Evolutionary conservation across 2,329 filamentous ascomycete genomes (phyloP).

Genomic region (Penicillium sp.): DNA sequence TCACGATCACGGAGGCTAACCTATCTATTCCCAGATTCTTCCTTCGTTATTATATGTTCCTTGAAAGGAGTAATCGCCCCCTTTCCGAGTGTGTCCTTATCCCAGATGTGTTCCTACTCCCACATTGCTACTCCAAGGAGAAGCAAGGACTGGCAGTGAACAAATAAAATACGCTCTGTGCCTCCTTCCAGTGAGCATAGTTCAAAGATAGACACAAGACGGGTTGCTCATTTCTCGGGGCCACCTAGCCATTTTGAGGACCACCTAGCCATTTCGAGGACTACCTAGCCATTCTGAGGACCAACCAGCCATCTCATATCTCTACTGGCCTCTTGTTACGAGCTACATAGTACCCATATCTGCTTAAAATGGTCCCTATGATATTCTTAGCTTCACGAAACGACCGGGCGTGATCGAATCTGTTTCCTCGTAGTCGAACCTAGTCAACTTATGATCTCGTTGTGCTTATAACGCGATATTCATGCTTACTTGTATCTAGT

Average conservation of each 20-base stretch:
- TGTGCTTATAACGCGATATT: too few species aligned
- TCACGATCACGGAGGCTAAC: too few species aligned
- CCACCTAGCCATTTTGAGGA: too few species aligned
- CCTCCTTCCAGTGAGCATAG: not conserved
- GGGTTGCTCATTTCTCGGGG: not conserved
- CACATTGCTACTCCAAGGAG: not conserved
- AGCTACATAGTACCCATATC: slow-evolving; percentile 4
- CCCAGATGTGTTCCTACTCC: not conserved
- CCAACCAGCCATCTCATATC: not conserved
- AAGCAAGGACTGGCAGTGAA: not conserved
- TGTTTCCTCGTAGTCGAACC: not conserved
- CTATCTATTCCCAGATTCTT: too few species aligned
- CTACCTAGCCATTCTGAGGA: too few species aligned
- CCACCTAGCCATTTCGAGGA: too few species aligned
- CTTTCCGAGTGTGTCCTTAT: too few species aligned
- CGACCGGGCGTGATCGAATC: not conserved
- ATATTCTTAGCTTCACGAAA: not conserved
- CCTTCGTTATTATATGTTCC: too few species aligned
- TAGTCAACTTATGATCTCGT: too few species aligned
- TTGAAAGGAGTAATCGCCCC: not conserved
- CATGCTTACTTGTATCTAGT: too few species aligned
- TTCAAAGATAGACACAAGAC: slow-evolving; percentile 1
- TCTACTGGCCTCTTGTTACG: slow-evolving; percentile 1
- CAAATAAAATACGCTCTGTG: too few species aligned
- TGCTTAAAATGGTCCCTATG: slow-evolving; percentile 2